Evolutionary conservation across 1,284 basidiomycete species (phyloP), one percentile per base, ranked within the genome.

Genomic region (Rhodotorula mucilaginosa): DNA sequence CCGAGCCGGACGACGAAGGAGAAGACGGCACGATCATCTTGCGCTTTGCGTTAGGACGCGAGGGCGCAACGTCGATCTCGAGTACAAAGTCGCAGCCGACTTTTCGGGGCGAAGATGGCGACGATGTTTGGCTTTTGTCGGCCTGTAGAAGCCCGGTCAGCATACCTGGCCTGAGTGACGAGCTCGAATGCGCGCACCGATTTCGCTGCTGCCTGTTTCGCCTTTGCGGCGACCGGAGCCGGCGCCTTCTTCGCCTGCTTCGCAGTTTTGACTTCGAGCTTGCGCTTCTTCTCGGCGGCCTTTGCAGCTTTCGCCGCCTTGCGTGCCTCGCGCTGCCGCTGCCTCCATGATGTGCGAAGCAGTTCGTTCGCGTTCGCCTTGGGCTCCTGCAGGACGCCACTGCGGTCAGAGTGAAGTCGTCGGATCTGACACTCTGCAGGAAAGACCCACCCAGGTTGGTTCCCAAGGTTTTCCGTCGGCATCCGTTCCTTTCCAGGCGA

Each of bases 401-500:
- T 18, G 23, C 21, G 34, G 34, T 51, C 26, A 49, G 58, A 34
- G 12, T 23, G 44, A 2, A 29, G 48, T 7, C 5, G 31, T 44
- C 39, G 39, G 39, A 44, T 44, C 12, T 12, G 34, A 44, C 12
- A 12, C 39, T 44, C 12, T 44, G 34, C 39, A 12, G 39, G 13
- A 18, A 44, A 26, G 19, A 39, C 72, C 31, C 2, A 75, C 74
- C 74, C 74, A 75, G 5, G 67, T 67, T 15, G 72, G 69, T 29
- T 64, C 46, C 64, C 66, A 75, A 0, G 51, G 46, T 23, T 66
- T 31, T 3, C 74, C 71, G 39, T 62, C 13, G 19, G 52, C 65
- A 58, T 75, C 70, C n/a, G 39, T 61, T 16, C 72, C 69, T 5
- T 69, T 70, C 74, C 74, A 75, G 2, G 51, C 23, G 18, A 75